Conservation (phyloP, 495 filamentous ascomycete species). For the Amphirosellinia nigrospora region DNA sequence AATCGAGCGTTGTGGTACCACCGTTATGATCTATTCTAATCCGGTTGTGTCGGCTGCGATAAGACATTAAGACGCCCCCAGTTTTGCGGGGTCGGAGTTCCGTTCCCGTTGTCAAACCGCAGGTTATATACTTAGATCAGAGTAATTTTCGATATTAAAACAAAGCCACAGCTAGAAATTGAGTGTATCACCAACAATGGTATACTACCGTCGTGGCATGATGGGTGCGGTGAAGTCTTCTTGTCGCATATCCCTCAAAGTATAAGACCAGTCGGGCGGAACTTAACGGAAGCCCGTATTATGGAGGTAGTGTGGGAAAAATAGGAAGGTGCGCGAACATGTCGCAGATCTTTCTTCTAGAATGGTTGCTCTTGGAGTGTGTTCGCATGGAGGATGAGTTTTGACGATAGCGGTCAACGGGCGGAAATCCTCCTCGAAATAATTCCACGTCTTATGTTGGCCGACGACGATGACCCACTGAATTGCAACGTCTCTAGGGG, state of each 20-base stretch:
- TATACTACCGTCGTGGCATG: not conserved
- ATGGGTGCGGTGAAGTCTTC: not conserved
- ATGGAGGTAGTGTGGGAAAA: not conserved
- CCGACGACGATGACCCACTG: not conserved
- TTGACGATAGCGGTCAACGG: not conserved
- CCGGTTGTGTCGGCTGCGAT: no score
- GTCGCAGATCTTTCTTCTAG: not conserved
- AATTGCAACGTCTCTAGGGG: not conserved
- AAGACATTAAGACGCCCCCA: no score
- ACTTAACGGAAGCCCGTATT: not conserved
- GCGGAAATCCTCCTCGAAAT: not conserved
- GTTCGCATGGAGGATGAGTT: not conserved
- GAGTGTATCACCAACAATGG: not conserved
- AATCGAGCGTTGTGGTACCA: not conserved
- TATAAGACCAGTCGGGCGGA: not conserved
- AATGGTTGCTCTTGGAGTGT: not conserved
- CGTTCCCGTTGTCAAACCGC: no score
- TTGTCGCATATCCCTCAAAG: not conserved
- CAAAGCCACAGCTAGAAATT: no score
- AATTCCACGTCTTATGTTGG: slow-evolving; percentile 14
- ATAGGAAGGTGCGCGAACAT: not conserved
- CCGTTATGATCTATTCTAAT: not conserved
- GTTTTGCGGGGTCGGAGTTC: not conserved
- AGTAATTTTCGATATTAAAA: no score
- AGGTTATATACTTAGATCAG: no score